Evolutionary conservation across 2,329 filamentous ascomycete species (phyloP), one percentile per base, ranked within the genome.

Genomic region (Exophiala aquamarina): DNA sequence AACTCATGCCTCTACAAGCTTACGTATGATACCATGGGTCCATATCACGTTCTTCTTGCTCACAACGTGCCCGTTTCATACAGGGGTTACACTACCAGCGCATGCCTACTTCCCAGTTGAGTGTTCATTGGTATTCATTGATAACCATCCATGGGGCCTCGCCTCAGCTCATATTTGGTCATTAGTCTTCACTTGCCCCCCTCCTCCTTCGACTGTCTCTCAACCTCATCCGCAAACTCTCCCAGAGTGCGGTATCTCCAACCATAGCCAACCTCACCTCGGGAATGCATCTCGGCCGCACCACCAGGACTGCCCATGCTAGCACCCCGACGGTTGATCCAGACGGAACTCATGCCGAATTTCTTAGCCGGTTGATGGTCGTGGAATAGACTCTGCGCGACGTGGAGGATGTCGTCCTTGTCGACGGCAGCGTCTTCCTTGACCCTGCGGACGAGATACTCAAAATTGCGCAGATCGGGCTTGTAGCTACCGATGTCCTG

Each of bases 401-500:
- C 83, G 61, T 87, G 83, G 54, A 87, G 60, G 34, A 89, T 69
- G 51, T 81, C 69, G 0, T 68, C 67, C 54, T 78, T 79, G 21
- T 74, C 72, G 0, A 86, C 63, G 0, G 77, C 81, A 46, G 86
- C 6, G 4, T 79, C 75, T 5, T 64, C 57, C 60, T 76, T 67
- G 13, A 79, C 74, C 18, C 75, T 69, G 14, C 65, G 62, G 9
- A 88, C 68, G 65, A 89, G 68, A 59, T 84, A 84, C 45, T 77
- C 70, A 56, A 90, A 90, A 59, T 88, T 88, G 19, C 62, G 62
- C 28, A 66, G 62, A 52, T 77, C 68, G 0, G 86, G 86, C 69
- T 89, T 90, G 64, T 89, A 89, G 4, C 71, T 74, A 1, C 86
- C 84, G 42, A 89, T 79, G 35, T 86, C 78, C 65, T 89, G 72